Evolutionary conservation across 805 yeast species (phyloP), one percentile per base, ranked within the genome.

Genomic region (Monosporozyma siamensis): DNA sequence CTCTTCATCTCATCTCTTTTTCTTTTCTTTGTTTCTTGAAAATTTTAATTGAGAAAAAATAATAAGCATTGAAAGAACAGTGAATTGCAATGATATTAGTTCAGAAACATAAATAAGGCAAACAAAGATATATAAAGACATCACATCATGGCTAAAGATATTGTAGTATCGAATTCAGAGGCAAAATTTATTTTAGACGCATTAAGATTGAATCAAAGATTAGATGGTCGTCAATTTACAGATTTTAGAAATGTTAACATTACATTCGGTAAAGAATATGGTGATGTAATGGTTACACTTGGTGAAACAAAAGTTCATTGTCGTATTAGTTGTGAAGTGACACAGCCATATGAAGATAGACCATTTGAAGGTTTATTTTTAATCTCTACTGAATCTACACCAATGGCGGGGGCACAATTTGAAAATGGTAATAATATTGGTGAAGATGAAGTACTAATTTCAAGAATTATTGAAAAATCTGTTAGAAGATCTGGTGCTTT

Each of bases 331-430:
- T 82, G 94, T 9, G 80, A 77, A 41, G 78, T 92, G 11, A 71
- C 76, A 4, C 74, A 76, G 45, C 98, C 98, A 0, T 81, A 72
- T 48, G 95, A 87, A 39, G 95, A 89, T 51, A 71, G 95, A 42
- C 97, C 97, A 0, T 90, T 86, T 58, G 98, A 92, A 62, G 98
- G 98, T 1, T 55, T 83, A 3, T 88, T 92, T 58, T 69, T 74
- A 20, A 88, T 92, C 11, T 76, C 82, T 39, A 83, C 95, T 2
- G 97, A 92, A 55, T 77, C 85, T 34, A 75, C 88, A 17, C 85
- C 97, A 12, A 82, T 90, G 87, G 95, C 96, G 1, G 79, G 88
- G 4, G 81, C 95, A 1, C 71, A 77, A 51, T 88, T 87, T 59
- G 95, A 89, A 53, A 78, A 77, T 52, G 80, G 79, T 23, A 69